phyloP scores from a whole-genome alignment of 805 yeast species.

The Saccharomycopsis javanensis region DNA sequence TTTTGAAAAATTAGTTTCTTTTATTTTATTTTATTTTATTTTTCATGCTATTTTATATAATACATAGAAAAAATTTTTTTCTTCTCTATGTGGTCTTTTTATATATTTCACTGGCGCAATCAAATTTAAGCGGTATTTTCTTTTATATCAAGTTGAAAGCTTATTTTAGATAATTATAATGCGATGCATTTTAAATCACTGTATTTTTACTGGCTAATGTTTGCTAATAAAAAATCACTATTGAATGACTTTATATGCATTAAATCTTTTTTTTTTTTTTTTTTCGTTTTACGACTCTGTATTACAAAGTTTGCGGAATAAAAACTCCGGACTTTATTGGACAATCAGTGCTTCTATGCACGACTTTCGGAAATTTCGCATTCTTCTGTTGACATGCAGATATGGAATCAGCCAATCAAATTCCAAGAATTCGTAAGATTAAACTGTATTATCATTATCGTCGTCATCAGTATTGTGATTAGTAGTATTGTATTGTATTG shows the following conservation, averaged over 20 bases:
- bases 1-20: background rate
- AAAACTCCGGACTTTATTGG: too few species aligned
- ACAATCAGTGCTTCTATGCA: too few species aligned
- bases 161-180: background rate
- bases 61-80: background rate
- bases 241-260: too few species aligned
- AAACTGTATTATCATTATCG: too few species aligned
- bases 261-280: background rate
- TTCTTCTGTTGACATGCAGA: too few species aligned
- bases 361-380: too few species aligned
- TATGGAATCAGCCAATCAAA: too few species aligned
- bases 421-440: too few species aligned
- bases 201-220: background rate
- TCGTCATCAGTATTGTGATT: too few species aligned
- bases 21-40: background rate
- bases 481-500: too few species aligned
- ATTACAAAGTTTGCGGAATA: too few species aligned
- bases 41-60: background rate
- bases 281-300: background rate
- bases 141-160: background rate
- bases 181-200: constrained; percentile 1
- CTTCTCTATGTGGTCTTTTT: background rate
- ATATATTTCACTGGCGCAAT: background rate
- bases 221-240: background rate
- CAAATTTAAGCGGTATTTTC: background rate